Evolutionary conservation across 1,284 basidiomycete genomes (phyloP), one percentile per base, ranked within the genome.

Genomic region (Apiotrichum brassicae): DNA sequence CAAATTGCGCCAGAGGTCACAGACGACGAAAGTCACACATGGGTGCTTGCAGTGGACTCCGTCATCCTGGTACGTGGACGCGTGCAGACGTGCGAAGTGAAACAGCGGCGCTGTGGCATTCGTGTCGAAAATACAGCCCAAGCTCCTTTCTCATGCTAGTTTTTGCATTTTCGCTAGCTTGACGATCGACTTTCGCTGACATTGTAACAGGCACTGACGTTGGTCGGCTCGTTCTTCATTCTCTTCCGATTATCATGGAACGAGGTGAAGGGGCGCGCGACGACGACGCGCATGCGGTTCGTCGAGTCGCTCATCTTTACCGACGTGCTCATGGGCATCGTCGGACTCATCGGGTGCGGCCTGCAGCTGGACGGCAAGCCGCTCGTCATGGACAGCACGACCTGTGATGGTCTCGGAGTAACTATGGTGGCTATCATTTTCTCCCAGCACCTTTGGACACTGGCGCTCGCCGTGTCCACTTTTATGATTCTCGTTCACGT

Each of bases 371-470:
- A 54, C 3, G 52, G 56, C n/a, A 48, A 51, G 9, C 51, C 53
- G 0, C 59, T 72, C 6, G 19, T 40, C 5, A 45, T 59, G 20
- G 66, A 69, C 6, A 55, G 62, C 0, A 18, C 36, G 0, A 50
- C 60, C 9, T 75, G 73, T 46, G 63, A 71, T 34, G 71, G 65
- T 1, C 56, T 72, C 13, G 72, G 72, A 5, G 58, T 71, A 22
- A 50, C 66, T 18, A 48, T 74, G 14, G 60, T 63, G 4, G 56
- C 65, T 9, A 47, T 70, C 13, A 41, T 75, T 4, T 49, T 42
- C 16, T 35, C 52, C 61, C 71, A 75, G 58, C 73, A 75, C 46
- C 46, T 73, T 16, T 74, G 72, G 70, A 75, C 72, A 7, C 54
- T 74, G 11, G 42, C 58, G 6, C 58, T 75, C 3, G 72, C 72